phyloP scores from a whole-genome alignment of 805 yeast genomes.

The Pichia nakasei region DNA sequence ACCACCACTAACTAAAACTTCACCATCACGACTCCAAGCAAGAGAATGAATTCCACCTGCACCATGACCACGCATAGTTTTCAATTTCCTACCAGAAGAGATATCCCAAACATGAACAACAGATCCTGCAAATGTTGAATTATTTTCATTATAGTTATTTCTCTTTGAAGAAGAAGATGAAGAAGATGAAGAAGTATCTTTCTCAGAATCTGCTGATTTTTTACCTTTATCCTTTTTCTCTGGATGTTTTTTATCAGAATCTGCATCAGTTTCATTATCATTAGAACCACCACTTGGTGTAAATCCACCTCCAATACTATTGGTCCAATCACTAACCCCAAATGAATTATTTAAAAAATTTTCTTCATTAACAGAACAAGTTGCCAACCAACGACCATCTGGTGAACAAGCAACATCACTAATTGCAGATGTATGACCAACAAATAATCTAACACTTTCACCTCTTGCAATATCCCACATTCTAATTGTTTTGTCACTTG shows the following conservation, averaged over 20 bases:
- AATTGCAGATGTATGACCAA: constrained; percentile 88
- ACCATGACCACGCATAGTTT: constrained; percentile 94
- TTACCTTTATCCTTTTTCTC: background rate
- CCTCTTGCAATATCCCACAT: constrained; percentile 98
- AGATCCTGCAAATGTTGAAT: constrained; percentile 26
- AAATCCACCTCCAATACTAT: constrained; percentile 8
- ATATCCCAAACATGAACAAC: constrained; percentile 88
- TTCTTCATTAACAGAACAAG: constrained; percentile 31
- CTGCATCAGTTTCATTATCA: background rate
- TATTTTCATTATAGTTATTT: background rate
- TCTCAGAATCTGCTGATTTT: background rate
- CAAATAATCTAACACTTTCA: constrained; percentile 79
- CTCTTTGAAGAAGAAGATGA: background rate
- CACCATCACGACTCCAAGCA: constrained; percentile 79
- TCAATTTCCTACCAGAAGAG: constrained; percentile 81
- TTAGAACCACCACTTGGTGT: constrained; percentile 3
- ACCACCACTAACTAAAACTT: constrained; percentile 82
- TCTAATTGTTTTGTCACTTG: constrained; percentile 88
- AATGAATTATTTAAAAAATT: constrained; percentile 7
- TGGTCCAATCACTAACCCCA: constrained; percentile 7
- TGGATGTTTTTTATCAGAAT: constrained; percentile 71
- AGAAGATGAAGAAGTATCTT: no score
- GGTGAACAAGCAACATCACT: constrained; percentile 85
- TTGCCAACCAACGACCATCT: constrained; percentile 93
- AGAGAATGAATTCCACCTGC: constrained; percentile 76